Percentiles rank a stretch among this genome's conserved stretches.
phyloP scores from a whole-genome alignment of 306 rosid species.

The Phaseolus lunatus region DNA sequence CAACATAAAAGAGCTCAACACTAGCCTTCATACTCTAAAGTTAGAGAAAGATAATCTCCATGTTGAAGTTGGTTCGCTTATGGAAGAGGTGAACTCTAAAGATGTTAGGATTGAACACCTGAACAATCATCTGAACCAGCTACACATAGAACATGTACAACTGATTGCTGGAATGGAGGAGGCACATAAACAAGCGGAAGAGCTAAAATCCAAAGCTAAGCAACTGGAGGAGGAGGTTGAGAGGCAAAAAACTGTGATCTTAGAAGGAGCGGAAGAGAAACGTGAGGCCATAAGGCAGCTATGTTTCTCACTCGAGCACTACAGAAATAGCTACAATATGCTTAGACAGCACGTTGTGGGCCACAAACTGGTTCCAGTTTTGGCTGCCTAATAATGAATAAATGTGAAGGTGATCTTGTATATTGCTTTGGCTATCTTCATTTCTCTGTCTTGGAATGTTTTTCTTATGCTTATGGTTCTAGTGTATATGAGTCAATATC shows the following conservation, averaged over 20 bases:
- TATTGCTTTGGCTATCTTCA: constrained; percentile 23
- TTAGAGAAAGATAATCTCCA: constrained; percentile 64
- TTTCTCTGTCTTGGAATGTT: constrained; percentile 29
- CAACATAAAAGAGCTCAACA: constrained; percentile 55
- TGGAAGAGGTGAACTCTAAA: constrained; percentile 51
- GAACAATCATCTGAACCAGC: constrained; percentile 57
- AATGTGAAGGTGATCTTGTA: constrained; percentile 29
- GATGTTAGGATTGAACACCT: constrained; percentile 55
- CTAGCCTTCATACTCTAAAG: constrained; percentile 50
- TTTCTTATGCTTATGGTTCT: constrained; percentile 31
- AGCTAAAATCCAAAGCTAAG: constrained; percentile 56
- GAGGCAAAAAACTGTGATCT: constrained; percentile 64
- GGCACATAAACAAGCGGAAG: constrained; percentile 53
- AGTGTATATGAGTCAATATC: constrained; percentile 20
- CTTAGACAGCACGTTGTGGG: constrained; percentile 67
- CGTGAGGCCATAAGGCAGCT: constrained; percentile 93
- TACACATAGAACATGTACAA: constrained; percentile 60
- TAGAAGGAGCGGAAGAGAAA: constrained; percentile 86
- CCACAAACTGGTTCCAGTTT: constrained; percentile 66
- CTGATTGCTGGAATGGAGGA: constrained; percentile 60
- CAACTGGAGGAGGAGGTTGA: constrained; percentile 72
- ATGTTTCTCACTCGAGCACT: constrained; percentile 87
- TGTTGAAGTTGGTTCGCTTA: constrained; percentile 50
- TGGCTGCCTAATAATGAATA: constrained; percentile 60
- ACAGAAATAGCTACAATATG: constrained; percentile 63